A percentile compares a stretch with the other conserved stretches of the same genome.
phyloP scores from a whole-genome alignment of 495 filamentous ascomycete species.

The Penicillium odoratum region DNA sequence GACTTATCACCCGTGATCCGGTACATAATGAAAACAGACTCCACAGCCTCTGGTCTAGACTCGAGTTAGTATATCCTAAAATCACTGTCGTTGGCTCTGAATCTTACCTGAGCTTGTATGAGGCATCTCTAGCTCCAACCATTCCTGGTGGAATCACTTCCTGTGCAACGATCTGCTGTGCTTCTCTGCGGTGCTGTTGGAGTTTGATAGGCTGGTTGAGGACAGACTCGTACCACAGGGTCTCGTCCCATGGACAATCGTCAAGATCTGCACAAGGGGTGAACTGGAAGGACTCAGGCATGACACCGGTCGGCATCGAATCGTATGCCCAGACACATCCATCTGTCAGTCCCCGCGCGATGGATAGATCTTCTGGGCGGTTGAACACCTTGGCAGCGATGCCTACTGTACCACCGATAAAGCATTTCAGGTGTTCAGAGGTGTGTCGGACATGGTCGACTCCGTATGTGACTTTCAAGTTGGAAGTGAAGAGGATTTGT shows the following conservation, averaged over 20 bases:
- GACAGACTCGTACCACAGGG: slow-evolving; percentile 48
- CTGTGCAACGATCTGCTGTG: slow-evolving; percentile 41
- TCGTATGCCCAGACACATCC: slow-evolving; percentile 64
- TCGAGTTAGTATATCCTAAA: not conserved
- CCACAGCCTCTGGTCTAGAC: slow-evolving; percentile 63
- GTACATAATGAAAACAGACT: slow-evolving; percentile 74
- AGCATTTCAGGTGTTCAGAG: slow-evolving; percentile 61
- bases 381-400: slow-evolving; percentile 62
- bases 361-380: slow-evolving; percentile 51
- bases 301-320: slow-evolving; percentile 55
- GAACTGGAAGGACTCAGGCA: slow-evolving; percentile 60
- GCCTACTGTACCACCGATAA: slow-evolving; percentile 60
- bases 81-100: not conserved
- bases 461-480: slow-evolving; percentile 31
- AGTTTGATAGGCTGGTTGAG: slow-evolving; percentile 18
- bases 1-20: slow-evolving; percentile 68
- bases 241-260: slow-evolving; percentile 58
- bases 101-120: slow-evolving; percentile 66
- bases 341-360: slow-evolving; percentile 55
- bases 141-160: slow-evolving; percentile 59
- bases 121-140: slow-evolving; percentile 53
- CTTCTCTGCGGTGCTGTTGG: slow-evolving; percentile 34
- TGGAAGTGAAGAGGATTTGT: slow-evolving; percentile 76
- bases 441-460: slow-evolving; percentile 38
- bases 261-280: slow-evolving; percentile 46